phyloP scores from a whole-genome alignment of 1,139 yeast genomes.

The Yamadazyma mexicana region DNA sequence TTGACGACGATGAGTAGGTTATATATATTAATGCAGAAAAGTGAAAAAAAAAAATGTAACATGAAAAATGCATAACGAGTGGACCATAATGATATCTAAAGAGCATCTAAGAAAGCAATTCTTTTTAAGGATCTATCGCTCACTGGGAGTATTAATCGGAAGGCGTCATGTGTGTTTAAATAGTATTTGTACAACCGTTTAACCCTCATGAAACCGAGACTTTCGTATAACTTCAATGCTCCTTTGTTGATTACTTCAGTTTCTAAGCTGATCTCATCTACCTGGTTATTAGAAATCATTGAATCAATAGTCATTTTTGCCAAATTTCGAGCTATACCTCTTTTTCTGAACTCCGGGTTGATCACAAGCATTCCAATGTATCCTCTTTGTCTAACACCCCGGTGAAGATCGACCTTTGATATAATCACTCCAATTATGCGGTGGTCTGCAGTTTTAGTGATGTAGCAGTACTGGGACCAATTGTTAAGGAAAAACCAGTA shows the following conservation, averaged over 20 bases:
- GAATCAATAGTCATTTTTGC: constrained; percentile 64
- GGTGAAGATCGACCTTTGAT: constrained; percentile 79
- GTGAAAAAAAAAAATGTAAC: not conserved
- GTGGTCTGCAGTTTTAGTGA: constrained; percentile 25
- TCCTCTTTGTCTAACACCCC: constrained; percentile 72
- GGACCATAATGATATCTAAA: not conserved
- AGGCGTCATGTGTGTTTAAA: constrained; percentile 91
- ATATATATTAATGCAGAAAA: not conserved
- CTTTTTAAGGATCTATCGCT: constrained; percentile 29
- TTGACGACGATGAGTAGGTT: constrained; percentile 77
- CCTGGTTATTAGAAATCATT: constrained; percentile 55
- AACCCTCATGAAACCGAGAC: constrained; percentile 80
- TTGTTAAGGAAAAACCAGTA: constrained; percentile 49
- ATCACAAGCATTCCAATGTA: constrained; percentile 97
- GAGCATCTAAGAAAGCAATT: constrained; percentile 28
- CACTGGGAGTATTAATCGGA: constrained; percentile 58
- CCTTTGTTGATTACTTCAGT: constrained; percentile 83
- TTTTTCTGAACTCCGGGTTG: constrained; percentile 65
- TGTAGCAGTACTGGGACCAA: constrained; percentile 49
- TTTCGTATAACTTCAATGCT: constrained; percentile 79
- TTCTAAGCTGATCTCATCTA: constrained; percentile 89
- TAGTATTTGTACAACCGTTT: constrained; percentile 86
- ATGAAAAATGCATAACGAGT: no score
- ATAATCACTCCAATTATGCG: constrained; percentile 75
- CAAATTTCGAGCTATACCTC: constrained; percentile 76